Evolutionary conservation across 768 basidiomycete species (phyloP).

Genomic region (Panus rudis): DNA sequence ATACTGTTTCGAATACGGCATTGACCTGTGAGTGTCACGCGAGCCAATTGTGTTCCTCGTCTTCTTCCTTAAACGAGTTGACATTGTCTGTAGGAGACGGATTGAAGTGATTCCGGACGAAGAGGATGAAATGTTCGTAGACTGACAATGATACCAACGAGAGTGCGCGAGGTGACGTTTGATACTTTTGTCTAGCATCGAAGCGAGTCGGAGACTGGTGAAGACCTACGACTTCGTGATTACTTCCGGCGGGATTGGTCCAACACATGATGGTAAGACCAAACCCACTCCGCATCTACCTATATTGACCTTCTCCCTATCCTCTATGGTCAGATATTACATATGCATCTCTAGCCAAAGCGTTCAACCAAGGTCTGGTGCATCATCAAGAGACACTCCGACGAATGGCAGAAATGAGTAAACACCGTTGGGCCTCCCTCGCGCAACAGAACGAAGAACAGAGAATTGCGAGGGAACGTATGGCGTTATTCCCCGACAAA

Average conservation of each 20-base stretch:
- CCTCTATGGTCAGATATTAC: conserved; percentile 71
- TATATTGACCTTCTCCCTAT: background rate
- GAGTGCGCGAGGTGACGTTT: background rate
- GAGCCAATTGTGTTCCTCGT: background rate
- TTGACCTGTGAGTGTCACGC: conserved; percentile 52
- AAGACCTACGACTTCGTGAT: conserved; percentile 83
- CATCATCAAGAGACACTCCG: conserved; percentile 74
- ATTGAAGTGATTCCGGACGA: conserved; percentile 91
- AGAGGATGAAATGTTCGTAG: conserved; percentile 76
- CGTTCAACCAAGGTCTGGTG: conserved; percentile 64
- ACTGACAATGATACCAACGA: background rate
- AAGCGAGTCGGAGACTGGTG: conserved; percentile 80
- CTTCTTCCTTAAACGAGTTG: background rate
- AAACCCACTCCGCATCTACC: background rate
- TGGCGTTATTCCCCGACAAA: conserved; percentile 82
- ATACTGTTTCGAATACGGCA: conserved; percentile 83
- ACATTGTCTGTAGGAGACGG: conserved; percentile 49
- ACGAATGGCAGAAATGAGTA: conserved; percentile 61
- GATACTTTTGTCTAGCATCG: conserved; percentile 44
- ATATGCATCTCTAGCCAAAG: conserved; percentile 78
- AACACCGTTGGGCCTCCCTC: conserved; percentile 44
- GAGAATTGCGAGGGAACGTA: conserved; percentile 66
- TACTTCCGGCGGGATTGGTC: conserved; percentile 87
- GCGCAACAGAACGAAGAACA: conserved; percentile 68
- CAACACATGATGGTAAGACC: conserved; percentile 75